Evolutionary conservation across 2,329 filamentous ascomycete genomes (phyloP).

Genomic region (Mycosphaerella sp.): DNA sequence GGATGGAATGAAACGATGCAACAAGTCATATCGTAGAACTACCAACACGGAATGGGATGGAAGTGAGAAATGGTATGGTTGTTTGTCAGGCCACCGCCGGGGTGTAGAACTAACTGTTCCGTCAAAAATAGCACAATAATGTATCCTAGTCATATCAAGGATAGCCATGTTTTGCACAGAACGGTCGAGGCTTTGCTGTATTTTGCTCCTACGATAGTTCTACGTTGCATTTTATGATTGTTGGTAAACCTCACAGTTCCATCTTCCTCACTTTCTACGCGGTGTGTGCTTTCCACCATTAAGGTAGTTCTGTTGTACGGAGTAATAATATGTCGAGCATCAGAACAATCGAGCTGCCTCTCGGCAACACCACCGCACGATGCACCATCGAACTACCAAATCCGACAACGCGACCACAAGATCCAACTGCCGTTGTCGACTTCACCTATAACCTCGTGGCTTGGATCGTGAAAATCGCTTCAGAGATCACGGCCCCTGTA

Average conservation of each 20-base stretch:
- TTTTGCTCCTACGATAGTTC: too few relatives aligned
- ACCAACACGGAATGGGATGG: too few relatives aligned
- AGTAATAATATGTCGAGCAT: slow-evolving; percentile 4
- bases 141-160: slow-evolving; percentile 1
- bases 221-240: background rate
- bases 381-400: slow-evolving; percentile 8
- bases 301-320: too few relatives aligned
- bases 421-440: slow-evolving; percentile 4
- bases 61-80: background rate
- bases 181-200: background rate
- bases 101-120: background rate
- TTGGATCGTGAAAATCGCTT: slow-evolving; percentile 8
- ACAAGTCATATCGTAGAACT: background rate
- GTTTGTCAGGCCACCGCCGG: background rate
- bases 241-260: too few relatives aligned
- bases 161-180: slow-evolving; percentile 1
- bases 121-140: slow-evolving; percentile 1
- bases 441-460: slow-evolving; percentile 7
- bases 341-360: slow-evolving; percentile 5
- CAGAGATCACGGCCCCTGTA: slow-evolving; percentile 6
- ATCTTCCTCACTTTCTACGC: background rate
- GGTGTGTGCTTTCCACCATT: background rate
- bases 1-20: too few relatives aligned
- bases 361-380: slow-evolving; percentile 3
- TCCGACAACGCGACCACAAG: background rate